Percentiles rank a stretch among this genome's conserved stretches.
phyloP scores from a whole-genome alignment of 2,329 filamentous ascomycete genomes.

The Cadophora malorum region DNA sequence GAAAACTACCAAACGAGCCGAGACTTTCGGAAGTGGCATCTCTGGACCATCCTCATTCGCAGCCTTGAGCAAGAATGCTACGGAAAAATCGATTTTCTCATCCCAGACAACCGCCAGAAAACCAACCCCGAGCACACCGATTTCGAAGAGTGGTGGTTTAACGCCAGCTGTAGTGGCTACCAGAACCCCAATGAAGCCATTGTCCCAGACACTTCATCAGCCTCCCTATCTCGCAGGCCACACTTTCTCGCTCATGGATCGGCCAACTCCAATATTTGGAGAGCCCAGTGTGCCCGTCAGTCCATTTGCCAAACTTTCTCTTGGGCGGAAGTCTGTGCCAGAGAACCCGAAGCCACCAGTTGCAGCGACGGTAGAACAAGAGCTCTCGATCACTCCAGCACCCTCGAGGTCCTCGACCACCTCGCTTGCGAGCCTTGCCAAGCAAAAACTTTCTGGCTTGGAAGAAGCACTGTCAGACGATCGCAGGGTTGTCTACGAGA shows the following conservation, averaged over 20 bases:
- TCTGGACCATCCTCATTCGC: background rate
- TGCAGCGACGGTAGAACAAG: background rate
- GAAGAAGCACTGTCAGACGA: background rate
- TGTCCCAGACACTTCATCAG: background rate
- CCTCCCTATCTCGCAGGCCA: background rate
- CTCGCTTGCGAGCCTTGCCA: background rate
- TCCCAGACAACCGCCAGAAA: background rate
- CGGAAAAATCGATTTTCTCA: background rate
- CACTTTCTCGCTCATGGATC: background rate
- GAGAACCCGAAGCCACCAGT: background rate
- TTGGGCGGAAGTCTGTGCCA: background rate
- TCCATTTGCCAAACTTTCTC: background rate
- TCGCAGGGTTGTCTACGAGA: background rate
- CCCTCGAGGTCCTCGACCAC: background rate
- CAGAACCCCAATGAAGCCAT: background rate
- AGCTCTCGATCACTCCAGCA: background rate
- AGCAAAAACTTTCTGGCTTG: background rate
- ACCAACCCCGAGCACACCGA: background rate
- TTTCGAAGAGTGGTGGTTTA: too few species aligned
- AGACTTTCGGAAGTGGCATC: background rate
- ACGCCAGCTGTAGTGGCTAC: background rate
- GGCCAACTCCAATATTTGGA: background rate
- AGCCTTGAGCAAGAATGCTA: background rate
- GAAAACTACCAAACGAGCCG: background rate
- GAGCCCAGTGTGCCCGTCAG: background rate